These are phyloP conservation scores for Amoeboaphelidium occidentale DNA, from an alignment of 371 early-diverging fungal genomes.

Conservation along the genomic window DNA sequence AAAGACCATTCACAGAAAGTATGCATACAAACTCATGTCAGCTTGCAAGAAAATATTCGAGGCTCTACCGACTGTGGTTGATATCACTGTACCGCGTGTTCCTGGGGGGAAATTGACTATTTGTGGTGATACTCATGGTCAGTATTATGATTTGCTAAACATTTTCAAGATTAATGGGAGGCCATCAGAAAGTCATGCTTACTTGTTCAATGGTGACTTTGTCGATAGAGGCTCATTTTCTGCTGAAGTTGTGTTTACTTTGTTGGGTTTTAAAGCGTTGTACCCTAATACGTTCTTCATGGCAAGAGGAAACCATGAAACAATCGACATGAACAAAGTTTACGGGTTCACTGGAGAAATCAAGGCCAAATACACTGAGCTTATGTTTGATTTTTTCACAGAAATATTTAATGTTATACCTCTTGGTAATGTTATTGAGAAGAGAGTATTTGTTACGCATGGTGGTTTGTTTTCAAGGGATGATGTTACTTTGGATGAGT, in stretches of 20 bases:
- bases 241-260: constrained; percentile 76
- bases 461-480: constrained; percentile 88
- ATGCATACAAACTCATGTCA: constrained; percentile 55
- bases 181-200: constrained; percentile 22
- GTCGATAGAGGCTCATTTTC: constrained; percentile 94
- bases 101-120: constrained; percentile 35
- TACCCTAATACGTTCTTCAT: constrained; percentile 58
- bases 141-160: constrained; percentile 89
- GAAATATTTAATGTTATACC: constrained; percentile 89
- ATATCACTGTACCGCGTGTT: constrained; percentile 42
- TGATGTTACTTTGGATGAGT: constrained; percentile 68
- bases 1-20: constrained; percentile 71
- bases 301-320: constrained; percentile 97
- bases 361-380: constrained; percentile 68
- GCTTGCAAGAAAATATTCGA: constrained; percentile 40
- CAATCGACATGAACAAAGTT: constrained; percentile 89
- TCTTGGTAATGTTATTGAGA: constrained; percentile 65
- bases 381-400: constrained; percentile 71
- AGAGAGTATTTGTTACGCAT: constrained; percentile 87
- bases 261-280: constrained; percentile 71
- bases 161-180: constrained; percentile 75
- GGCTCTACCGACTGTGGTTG: constrained; percentile 48
- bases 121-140: constrained; percentile 98
- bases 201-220: constrained; percentile 87
- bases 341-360: constrained; percentile 98